These are phyloP conservation scores for Coemansia sp. DNA, from an alignment of 192 early-diverging fungal genomes.

Conservation along the genomic window DNA sequence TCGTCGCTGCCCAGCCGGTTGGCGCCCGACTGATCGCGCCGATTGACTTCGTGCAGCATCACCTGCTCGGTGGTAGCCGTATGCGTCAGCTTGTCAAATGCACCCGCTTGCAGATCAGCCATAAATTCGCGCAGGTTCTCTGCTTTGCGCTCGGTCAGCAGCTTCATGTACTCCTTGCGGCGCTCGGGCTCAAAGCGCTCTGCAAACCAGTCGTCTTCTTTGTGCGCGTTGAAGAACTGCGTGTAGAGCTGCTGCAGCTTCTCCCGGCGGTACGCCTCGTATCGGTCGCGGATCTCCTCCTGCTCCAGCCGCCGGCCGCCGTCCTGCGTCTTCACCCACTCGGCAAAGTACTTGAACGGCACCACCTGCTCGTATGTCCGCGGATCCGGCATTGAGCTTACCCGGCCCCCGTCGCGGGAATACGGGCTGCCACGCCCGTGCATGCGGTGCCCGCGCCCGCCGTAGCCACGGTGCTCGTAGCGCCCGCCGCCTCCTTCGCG, in stretches of 20 bases:
- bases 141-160: constrained; percentile 57
- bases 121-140: constrained; percentile 61
- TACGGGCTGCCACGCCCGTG: constrained; percentile 45
- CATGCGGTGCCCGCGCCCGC: constrained; percentile 42
- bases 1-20: constrained; percentile 31
- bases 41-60: constrained; percentile 48
- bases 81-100: constrained; percentile 59
- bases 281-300: constrained; percentile 77
- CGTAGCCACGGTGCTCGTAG: constrained; percentile 33
- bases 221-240: constrained; percentile 75
- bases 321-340: constrained; percentile 62
- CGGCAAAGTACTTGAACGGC: constrained; percentile 70
- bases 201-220: constrained; percentile 85
- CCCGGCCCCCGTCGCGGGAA: constrained; percentile 32
- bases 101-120: constrained; percentile 65
- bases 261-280: constrained; percentile 81
- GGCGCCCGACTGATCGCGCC: constrained; percentile 28
- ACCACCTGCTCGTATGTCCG: constrained; percentile 73
- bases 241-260: constrained; percentile 64
- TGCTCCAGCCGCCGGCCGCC: constrained; percentile 63
- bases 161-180: constrained; percentile 54
- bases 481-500: constrained; percentile 57
- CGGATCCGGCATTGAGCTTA: constrained; percentile 62
- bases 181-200: constrained; percentile 88
- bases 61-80: constrained; percentile 39